Base-by-base conservation (phyloP, 2,329 filamentous ascomycete species). In the Aspergillus sojae region DNA sequence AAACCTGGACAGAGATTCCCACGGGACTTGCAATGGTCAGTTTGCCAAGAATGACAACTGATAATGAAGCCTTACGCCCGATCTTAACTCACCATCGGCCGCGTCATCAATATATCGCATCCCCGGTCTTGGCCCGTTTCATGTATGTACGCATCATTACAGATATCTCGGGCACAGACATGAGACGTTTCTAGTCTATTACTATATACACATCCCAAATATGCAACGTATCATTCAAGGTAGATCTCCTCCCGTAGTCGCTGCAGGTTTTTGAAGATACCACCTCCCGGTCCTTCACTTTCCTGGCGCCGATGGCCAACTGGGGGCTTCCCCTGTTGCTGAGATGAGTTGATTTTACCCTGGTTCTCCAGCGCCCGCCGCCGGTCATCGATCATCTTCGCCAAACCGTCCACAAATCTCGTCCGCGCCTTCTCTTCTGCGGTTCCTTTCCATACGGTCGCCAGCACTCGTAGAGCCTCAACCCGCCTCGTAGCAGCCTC, bases 361-460 rank as follows among this genome's bases (percentile, higher is more conserved):
- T 77, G 77, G 58, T 72, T 79, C 53, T 84, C 83, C 46, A 85
- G 62, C 1, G 76, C 76, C 67, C 76, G 83, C 67, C 82, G 80
- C 68, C 82, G 82, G 28, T 97, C 94, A 73, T 97, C 93, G 1
- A 97, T 92, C 78, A 92, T 85, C 81, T 89, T 93, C 39, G 89
- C 88, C 70, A 99, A 77, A 58, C 86, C 85, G 67, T 98, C 94
- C 21, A 99, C 89, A 74, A 97, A 93, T 72, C 88, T 91, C 11
- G 81, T 81, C 59, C 95, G 84, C 6, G 93, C 92, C 79, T 92
- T 96, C 77, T 98, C 95, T 80, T 99, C 95, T 0, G 92, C 91
- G 2, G 95, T 97, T n/a, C 93, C 93, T 75, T 91, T 94, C 94
- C 95, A 99, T 26, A 99, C 89, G n/a, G 80, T 80, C 4, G 88